Evolutionary conservation across 192 early-diverging fungal genomes (phyloP).

Genomic region (Phycomyces blakesleeanus): DNA sequence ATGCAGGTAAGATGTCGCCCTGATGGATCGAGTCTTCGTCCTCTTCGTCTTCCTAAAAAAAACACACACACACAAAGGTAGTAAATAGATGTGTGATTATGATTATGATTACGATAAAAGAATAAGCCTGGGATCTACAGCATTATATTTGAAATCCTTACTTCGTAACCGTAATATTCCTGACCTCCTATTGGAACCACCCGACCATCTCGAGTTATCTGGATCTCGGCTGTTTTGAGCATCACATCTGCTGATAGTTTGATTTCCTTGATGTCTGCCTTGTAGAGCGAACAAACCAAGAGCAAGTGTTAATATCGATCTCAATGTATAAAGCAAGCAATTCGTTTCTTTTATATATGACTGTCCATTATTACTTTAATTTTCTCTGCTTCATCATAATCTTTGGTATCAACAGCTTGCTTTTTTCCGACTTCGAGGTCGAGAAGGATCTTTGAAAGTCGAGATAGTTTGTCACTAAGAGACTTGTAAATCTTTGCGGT

Average conservation of each 20-base stretch:
- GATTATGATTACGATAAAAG: too few species aligned
- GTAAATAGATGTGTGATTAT: too few species aligned
- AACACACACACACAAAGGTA: too few species aligned
- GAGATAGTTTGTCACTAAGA: constrained; percentile 22
- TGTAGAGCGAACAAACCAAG: too few species aligned
- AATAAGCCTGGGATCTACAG: too few species aligned
- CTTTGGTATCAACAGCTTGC: constrained; percentile 61
- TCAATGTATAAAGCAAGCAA: neutral
- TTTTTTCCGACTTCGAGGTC: constrained; percentile 52
- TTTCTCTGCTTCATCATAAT: constrained; percentile 73
- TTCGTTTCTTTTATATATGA: neutral
- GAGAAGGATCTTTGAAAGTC: constrained; percentile 14
- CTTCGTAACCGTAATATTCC: neutral
- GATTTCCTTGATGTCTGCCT: constrained; percentile 28
- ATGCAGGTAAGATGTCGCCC: neutral
- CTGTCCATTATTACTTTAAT: constrained; percentile 49
- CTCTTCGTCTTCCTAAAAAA: too few species aligned
- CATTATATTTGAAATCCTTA: too few species aligned
- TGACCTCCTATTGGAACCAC: neutral
- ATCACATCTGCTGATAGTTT: constrained; percentile 23
- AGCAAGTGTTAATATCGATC: too few species aligned
- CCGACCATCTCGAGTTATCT: constrained; percentile 18
- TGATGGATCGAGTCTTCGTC: neutral
- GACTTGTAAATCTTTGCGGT: constrained; percentile 62
- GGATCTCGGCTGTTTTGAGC: constrained; percentile 15